Percentiles rank a stretch among this genome's conserved stretches.
Conservation (phyloP, 441 rosid genomes). For the Dalechampia spathulata region DNA sequence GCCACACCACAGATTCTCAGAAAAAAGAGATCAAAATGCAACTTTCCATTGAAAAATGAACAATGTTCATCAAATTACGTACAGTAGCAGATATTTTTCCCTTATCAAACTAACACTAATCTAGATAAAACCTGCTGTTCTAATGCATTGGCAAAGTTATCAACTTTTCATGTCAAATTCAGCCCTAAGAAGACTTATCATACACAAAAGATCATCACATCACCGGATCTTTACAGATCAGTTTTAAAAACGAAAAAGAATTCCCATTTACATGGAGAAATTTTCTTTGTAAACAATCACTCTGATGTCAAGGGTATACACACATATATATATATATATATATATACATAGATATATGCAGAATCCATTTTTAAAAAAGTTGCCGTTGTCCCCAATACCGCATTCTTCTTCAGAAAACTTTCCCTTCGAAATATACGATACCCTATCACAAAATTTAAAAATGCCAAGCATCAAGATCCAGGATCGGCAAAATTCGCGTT, state of each 20-base stretch:
- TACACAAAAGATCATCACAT: constrained; percentile 1
- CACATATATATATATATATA: too few species aligned
- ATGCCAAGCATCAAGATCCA: neutral
- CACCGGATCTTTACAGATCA: constrained; percentile 8
- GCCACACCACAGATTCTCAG: neutral
- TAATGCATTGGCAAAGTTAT: neutral
- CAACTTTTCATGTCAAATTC: neutral
- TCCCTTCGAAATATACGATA: neutral
- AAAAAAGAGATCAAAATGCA: neutral
- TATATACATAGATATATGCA: too few species aligned
- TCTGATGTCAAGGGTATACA: neutral
- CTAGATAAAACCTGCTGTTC: neutral
- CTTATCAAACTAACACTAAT: too few species aligned
- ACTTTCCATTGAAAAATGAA: too few species aligned
- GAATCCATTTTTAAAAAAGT: constrained; percentile 2
- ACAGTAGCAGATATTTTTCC: too few species aligned
- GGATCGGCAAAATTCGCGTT: neutral
- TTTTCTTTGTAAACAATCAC: neutral
- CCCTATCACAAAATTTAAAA: neutral
- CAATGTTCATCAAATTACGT: too few species aligned
- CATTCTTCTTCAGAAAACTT: constrained; percentile 4
- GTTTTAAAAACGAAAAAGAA: neutral
- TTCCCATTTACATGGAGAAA: neutral
- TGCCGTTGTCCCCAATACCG: neutral
- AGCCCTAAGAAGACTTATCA: neutral